These are phyloP conservation scores for Boletus tylopilopsis DNA, from an alignment of 768 basidiomycete species.

Conservation along the genomic window DNA sequence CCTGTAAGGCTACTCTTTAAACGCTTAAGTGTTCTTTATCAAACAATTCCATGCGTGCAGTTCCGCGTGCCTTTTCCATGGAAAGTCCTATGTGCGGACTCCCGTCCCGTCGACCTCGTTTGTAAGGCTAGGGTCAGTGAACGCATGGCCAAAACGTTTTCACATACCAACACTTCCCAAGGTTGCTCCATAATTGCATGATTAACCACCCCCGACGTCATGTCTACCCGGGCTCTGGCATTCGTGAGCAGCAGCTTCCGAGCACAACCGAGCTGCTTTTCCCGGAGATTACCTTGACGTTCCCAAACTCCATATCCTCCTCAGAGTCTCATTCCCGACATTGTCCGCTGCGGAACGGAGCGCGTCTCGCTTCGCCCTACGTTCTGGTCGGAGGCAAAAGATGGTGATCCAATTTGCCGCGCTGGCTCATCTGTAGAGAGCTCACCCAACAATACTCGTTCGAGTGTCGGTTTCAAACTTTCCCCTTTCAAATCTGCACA, in stretches of 20 bases:
- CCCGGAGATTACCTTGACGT: background rate
- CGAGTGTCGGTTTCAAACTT: background rate
- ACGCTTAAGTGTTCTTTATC: too few species aligned
- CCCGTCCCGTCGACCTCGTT: background rate
- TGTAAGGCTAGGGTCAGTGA: background rate
- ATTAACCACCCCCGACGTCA: background rate
- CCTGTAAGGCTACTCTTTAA: too few species aligned
- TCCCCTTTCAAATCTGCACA: background rate
- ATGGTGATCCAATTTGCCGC: background rate
- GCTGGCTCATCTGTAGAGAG: background rate
- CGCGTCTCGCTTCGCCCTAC: background rate
- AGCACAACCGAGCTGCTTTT: background rate
- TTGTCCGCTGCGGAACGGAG: conserved; percentile 1
- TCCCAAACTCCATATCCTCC: background rate
- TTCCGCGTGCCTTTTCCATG: conserved; percentile 3
- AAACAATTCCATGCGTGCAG: too few species aligned
- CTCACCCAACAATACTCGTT: background rate
- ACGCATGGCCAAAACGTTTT: background rate
- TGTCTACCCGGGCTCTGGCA: background rate
- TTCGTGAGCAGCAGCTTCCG: background rate
- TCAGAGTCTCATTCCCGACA: background rate
- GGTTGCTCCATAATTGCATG: background rate
- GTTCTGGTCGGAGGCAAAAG: background rate
- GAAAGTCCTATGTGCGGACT: conserved; percentile 6
- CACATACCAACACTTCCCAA: conserved; percentile 9